Evolutionary conservation across 2,329 filamentous ascomycete genomes (phyloP).

Genomic region (Neurospora sp.): DNA sequence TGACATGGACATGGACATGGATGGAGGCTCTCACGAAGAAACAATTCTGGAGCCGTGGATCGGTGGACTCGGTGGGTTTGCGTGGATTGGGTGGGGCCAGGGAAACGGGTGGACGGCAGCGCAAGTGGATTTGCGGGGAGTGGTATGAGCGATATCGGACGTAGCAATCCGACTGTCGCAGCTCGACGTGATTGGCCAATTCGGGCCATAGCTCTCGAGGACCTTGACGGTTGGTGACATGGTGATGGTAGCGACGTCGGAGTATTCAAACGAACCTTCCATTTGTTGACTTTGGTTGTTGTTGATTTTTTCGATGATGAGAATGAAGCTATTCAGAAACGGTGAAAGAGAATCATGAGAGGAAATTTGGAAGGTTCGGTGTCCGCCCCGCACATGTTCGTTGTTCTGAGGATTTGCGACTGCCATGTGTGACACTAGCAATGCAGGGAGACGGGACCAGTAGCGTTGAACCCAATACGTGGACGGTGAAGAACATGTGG

Average conservation of each 20-base stretch:
- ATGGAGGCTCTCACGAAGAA: background rate
- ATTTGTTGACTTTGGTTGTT: background rate
- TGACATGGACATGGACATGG: background rate
- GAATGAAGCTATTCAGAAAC: background rate
- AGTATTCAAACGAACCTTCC: background rate
- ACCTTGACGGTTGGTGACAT: background rate
- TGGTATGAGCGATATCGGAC: background rate
- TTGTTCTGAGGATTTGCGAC: background rate
- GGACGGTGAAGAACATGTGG: background rate
- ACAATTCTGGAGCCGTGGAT: background rate
- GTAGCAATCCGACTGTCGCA: background rate
- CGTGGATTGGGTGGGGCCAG: background rate
- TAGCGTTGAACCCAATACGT: background rate
- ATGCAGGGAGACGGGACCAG: background rate
- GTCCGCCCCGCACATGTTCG: background rate
- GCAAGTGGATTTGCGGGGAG: background rate
- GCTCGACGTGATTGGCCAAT: background rate
- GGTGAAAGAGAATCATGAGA: background rate
- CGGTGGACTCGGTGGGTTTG: background rate
- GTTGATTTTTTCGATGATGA: background rate
- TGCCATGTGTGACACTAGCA: background rate
- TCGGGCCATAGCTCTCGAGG: background rate
- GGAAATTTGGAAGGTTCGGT: background rate
- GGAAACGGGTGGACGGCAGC: background rate
- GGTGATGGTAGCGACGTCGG: background rate